Conservation (phyloP, 352 stramenopile genomes). For the Bremia lactucae region DNA sequence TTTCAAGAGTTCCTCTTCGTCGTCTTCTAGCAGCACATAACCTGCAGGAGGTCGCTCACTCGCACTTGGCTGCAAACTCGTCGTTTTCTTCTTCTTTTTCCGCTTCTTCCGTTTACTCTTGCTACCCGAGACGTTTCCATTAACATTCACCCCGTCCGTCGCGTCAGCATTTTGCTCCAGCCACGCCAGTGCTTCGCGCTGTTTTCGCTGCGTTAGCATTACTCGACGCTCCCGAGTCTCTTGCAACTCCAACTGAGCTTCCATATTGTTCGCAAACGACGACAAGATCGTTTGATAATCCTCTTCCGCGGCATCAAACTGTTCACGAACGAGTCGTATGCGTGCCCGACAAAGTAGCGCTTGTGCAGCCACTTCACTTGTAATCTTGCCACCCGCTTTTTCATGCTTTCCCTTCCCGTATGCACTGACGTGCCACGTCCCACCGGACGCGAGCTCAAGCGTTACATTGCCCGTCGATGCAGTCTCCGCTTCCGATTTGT, state of each 20-base stretch:
- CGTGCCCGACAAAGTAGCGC: conserved; percentile 47
- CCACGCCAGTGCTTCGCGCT: conserved; percentile 45
- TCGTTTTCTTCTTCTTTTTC: conserved; percentile 52
- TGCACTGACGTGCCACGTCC: conserved; percentile 6
- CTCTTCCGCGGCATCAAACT: conserved; percentile 44
- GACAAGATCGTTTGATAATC: conserved; percentile 57
- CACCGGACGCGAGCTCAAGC: conserved; percentile 22
- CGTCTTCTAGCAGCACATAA: conserved; percentile 36
- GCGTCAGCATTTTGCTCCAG: conserved; percentile 36
- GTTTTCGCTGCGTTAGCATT: conserved; percentile 28
- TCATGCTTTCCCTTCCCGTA: conserved; percentile 12
- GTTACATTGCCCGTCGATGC: conserved; percentile 12
- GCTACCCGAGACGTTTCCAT: conserved; percentile 4
- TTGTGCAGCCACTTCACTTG: conserved; percentile 39
- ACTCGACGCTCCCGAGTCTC: conserved; percentile 33
- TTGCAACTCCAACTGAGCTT: conserved; percentile 69
- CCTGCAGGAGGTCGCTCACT: conserved; percentile 11
- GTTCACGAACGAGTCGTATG: conserved; percentile 28
- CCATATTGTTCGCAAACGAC: conserved; percentile 57
- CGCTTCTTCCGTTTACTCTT: conserved; percentile 71
- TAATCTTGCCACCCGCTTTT: conserved; percentile 30
- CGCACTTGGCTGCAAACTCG: conserved; percentile 5
- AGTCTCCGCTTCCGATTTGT: conserved; percentile 16
- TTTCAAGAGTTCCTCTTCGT: conserved; percentile 23
- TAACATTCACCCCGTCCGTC: conserved; percentile 15